These are phyloP conservation scores for Plantago coronopus DNA, from an alignment of 305 asterid genomes.

Conservation along the genomic window DNA sequence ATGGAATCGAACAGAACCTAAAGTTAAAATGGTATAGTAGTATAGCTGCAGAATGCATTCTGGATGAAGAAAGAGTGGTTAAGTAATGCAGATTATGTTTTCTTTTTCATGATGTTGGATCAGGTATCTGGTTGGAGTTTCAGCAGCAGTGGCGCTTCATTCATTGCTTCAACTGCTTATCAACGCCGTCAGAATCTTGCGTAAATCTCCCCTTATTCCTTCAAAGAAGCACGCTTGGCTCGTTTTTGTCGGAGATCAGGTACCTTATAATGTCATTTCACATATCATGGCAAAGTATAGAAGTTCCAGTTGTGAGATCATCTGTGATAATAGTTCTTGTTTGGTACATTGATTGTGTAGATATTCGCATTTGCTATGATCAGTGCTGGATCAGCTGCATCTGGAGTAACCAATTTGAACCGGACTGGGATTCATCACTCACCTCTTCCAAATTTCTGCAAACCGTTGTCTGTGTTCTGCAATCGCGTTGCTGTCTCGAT, in stretches of 20 bases:
- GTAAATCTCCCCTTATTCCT: constrained; percentile 41
- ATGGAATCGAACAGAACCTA: too few relatives aligned
- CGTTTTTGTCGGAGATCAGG: constrained; percentile 83
- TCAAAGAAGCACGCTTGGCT: constrained; percentile 73
- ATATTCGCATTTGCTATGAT: constrained; percentile 67
- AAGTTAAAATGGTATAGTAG: too few relatives aligned
- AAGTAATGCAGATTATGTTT: too few relatives aligned
- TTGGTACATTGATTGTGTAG: constrained; percentile 28
- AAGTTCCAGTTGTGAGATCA: too few relatives aligned
- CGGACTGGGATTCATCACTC: constrained; percentile 73
- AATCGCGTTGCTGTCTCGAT: constrained; percentile 66
- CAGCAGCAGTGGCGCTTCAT: constrained; percentile 66
- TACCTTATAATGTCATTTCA: too few relatives aligned
- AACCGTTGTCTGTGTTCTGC: constrained; percentile 62
- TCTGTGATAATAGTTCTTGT: constrained; percentile 3
- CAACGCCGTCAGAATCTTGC: constrained; percentile 34
- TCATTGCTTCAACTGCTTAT: constrained; percentile 64
- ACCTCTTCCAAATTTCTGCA: constrained; percentile 82
- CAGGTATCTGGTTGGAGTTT: constrained; percentile 81
- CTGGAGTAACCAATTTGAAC: constrained; percentile 76
- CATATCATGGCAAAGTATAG: too few relatives aligned
- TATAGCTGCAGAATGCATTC: not conserved
- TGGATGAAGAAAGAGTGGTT: constrained; percentile 24
- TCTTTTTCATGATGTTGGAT: too few relatives aligned
- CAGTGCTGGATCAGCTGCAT: constrained; percentile 91